Base-by-base conservation (phyloP, 768 basidiomycete genomes). In the Gymnopilus junonius region DNA sequence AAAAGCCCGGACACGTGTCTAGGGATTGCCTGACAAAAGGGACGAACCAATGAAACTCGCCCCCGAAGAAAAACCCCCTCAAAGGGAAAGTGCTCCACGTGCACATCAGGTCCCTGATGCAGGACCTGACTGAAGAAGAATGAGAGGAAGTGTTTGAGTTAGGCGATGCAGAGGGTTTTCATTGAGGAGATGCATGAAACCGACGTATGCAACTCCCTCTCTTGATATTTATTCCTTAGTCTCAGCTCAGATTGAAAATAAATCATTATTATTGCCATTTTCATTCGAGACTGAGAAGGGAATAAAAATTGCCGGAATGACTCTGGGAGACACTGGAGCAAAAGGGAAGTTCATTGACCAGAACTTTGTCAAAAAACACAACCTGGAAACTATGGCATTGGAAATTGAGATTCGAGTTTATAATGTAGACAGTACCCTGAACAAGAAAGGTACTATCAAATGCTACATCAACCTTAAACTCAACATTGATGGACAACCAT, bases 311-410 rank as follows among this genome's bases (percentile, higher is more conserved):
- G 23, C 42, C 50, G 37, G 53, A 10, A 62, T 39, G 8, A 61
- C 63, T 14, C 31, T 67, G 3, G 21, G 60, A 6, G 58, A 67
- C 48, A 55, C 35, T 37, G 58, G 64, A 45, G 67, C 64, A 2
- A 27, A 48, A 63, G 67, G 63, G 58, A 60, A 46, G n/a, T 68
- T 68, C 32, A 65, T 68, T 8, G 55, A 65, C 20, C 55, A 55
- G 43, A 58, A 61, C 32, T 63, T 20, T 14, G 56, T 17, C 14
- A n/a, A 35, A 25, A 51, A 57, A 45, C 4, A 56, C 0, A 21
- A 20, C 17, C 17, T 56, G 4, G 10, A 29, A 20, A 48, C 25
- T 12, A 53, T 17, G 27, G 4, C 23, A 1, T 23, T 59, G 17
- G 39, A 56, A 11, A 10, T 57, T 23, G 40, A 32, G 2, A 8